These are phyloP conservation scores for Acmispon strigosus DNA, from an alignment of 306 rosid species.

Conservation along the genomic window DNA sequence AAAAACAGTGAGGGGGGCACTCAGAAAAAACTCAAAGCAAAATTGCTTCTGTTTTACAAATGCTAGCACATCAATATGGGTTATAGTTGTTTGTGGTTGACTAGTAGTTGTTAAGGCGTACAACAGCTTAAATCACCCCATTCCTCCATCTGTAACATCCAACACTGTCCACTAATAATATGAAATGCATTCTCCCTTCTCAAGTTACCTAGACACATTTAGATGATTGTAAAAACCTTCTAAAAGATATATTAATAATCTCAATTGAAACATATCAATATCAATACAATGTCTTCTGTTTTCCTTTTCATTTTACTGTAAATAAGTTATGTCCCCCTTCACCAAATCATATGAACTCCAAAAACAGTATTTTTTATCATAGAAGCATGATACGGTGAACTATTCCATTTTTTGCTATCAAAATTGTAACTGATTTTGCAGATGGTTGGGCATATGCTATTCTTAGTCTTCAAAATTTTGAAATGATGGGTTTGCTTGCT, in stretches of 20 bases:
- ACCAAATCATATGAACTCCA: not conserved
- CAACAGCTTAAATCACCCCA: not conserved
- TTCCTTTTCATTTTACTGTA: not conserved
- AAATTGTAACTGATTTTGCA: not conserved
- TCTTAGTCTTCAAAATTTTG: not conserved
- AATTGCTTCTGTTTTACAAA: not conserved
- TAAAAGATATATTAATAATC: not conserved
- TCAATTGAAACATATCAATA: not conserved
- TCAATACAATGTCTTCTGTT: not conserved
- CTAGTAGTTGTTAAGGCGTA: not conserved
- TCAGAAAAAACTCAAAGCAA: not conserved
- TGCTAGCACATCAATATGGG: not conserved
- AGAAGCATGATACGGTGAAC: not conserved
- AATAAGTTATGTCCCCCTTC: not conserved
- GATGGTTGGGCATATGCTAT: not conserved
- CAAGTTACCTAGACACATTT: not conserved
- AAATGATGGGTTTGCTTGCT: not conserved
- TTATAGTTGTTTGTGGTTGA: not conserved
- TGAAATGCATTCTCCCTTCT: not conserved
- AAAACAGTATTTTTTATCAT: not conserved
- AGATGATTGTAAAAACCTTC: not conserved
- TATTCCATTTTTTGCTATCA: not conserved
- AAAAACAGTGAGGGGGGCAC: no score
- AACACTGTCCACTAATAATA: not conserved
- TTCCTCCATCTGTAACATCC: not conserved